A percentile compares a stretch with the other conserved stretches of the same genome.
Evolutionary conservation across 2,329 filamentous ascomycete species (phyloP).

Genomic region (Colletotrichum lindemuthianum): DNA sequence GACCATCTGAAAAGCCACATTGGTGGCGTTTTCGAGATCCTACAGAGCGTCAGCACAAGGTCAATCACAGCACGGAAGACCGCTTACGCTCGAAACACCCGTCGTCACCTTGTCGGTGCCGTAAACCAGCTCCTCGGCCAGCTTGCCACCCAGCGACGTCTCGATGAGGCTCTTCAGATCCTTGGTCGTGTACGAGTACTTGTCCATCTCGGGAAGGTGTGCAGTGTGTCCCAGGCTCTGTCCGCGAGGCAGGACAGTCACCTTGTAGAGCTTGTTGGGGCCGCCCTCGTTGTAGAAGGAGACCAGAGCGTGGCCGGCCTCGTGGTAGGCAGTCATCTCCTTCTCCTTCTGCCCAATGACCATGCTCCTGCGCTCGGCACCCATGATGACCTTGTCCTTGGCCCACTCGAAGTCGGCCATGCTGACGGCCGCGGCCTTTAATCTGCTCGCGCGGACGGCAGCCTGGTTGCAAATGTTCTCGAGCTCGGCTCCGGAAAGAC

Average conservation of each 20-base stretch:
- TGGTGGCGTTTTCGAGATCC: constrained; percentile 87
- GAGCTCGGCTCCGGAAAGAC: constrained; percentile 93
- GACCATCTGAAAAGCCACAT: constrained; percentile 86
- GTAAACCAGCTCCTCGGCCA: constrained; percentile 91
- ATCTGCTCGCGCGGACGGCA: constrained; percentile 91
- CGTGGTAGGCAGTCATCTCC: constrained; percentile 93
- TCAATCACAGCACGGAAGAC: not conserved
- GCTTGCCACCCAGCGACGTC: constrained; percentile 85
- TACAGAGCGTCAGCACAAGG: constrained; percentile 49
- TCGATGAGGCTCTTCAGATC: constrained; percentile 86
- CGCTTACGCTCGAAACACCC: constrained; percentile 80
- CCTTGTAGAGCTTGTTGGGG: constrained; percentile 88
- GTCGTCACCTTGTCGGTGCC: constrained; percentile 92
- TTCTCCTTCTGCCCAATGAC: constrained; percentile 94
- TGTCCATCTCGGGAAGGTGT: constrained; percentile 89
- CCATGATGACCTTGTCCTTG: constrained; percentile 98
- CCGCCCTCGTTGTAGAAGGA: constrained; percentile 81
- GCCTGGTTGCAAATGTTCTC: constrained; percentile 98
- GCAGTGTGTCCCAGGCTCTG: constrained; percentile 87
- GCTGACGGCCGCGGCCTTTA: constrained; percentile 78
- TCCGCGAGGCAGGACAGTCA: constrained; percentile 94
- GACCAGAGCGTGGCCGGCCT: constrained; percentile 94
- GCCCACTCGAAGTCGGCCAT: constrained; percentile 94
- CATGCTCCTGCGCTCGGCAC: constrained; percentile 88
- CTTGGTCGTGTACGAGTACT: constrained; percentile 86